Percentiles rank a stretch among this genome's conserved stretches.
phyloP scores from a whole-genome alignment of 441 rosid species.

The Theobroma grandiflorum region DNA sequence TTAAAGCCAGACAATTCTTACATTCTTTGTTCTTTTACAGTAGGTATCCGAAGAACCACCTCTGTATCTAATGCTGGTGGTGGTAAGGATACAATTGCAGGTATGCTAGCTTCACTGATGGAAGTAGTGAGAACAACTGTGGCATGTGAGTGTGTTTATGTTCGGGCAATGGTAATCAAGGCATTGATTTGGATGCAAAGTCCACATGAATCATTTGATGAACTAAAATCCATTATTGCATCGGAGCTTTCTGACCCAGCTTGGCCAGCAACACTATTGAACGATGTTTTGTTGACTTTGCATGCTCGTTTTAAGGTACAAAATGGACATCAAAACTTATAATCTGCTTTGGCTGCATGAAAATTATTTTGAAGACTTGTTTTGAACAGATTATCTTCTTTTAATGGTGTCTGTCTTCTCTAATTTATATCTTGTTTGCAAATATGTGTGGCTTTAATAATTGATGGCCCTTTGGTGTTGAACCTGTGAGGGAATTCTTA shows the following conservation, averaged over 20 bases:
- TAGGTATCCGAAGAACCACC: conserved; percentile 74
- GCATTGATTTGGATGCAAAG: conserved; percentile 99
- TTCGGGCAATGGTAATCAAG: conserved; percentile 98
- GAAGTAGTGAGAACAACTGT: conserved; percentile 99
- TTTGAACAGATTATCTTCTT: not conserved
- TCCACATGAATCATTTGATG: conserved; percentile 95
- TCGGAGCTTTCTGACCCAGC: conserved; percentile 99
- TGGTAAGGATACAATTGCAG: conserved; percentile 89
- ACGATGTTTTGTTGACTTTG: conserved; percentile 95
- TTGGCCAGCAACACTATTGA: conserved; percentile 94
- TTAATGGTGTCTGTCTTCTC: not conserved
- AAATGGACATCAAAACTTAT: not conserved
- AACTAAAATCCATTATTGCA: conserved; percentile 94
- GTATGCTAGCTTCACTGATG: conserved; percentile 93
- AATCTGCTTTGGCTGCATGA: not conserved
- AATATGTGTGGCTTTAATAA: not conserved
- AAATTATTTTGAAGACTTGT: not conserved
- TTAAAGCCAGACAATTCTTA: not conserved
- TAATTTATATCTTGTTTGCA: not conserved
- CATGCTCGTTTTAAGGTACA: conserved; percentile 99
- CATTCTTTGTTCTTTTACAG: conserved; percentile 24
- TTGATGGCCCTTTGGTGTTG: not conserved
- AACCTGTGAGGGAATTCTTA: not conserved
- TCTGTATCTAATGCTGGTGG: conserved; percentile 74
- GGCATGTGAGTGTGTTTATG: conserved; percentile 99